phyloP scores from a whole-genome alignment of 768 basidiomycete genomes.

The Kwoniella shandongensis region DNA sequence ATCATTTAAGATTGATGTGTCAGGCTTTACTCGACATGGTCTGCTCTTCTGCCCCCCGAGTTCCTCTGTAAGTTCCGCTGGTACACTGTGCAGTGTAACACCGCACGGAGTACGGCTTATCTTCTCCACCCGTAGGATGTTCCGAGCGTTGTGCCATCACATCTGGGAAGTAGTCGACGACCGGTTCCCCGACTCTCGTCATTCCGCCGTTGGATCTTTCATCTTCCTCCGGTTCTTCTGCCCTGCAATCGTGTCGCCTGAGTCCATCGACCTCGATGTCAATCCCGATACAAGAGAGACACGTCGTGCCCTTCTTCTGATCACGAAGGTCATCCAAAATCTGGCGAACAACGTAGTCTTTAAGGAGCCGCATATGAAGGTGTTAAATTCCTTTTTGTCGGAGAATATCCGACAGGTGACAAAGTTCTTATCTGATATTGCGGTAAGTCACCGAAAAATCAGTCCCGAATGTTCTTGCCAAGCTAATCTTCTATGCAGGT shows the following conservation, averaged over 20 bases:
- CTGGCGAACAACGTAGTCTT: constrained; percentile 92
- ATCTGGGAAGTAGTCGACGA: constrained; percentile 57
- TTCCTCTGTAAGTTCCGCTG: constrained; percentile 67
- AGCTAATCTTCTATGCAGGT: no score
- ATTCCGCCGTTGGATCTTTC: constrained; percentile 62
- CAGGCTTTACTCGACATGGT: constrained; percentile 74
- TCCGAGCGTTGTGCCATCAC: constrained; percentile 58
- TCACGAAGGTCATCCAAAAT: constrained; percentile 90
- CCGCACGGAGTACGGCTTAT: background rate
- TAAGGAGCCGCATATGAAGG: constrained; percentile 82
- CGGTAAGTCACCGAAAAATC: constrained; percentile 26
- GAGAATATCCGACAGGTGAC: constrained; percentile 47
- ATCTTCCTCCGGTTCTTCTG: constrained; percentile 93
- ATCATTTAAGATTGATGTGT: constrained; percentile 71
- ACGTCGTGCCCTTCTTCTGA: constrained; percentile 76
- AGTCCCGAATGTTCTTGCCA: no score
- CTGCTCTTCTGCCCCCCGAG: constrained; percentile 64
- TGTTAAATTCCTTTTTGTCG: constrained; percentile 67
- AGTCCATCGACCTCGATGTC: constrained; percentile 76
- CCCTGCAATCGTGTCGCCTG: constrained; percentile 83
- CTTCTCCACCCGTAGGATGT: constrained; percentile 13
- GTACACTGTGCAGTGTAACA: background rate
- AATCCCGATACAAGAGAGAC: constrained; percentile 64
- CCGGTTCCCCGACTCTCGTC: constrained; percentile 50
- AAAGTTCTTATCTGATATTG: constrained; percentile 44